Percentiles rank a stretch among this genome's conserved stretches.
Conservation (phyloP, 495 filamentous ascomycete genomes). For the Aspergillus nanangensis region DNA sequence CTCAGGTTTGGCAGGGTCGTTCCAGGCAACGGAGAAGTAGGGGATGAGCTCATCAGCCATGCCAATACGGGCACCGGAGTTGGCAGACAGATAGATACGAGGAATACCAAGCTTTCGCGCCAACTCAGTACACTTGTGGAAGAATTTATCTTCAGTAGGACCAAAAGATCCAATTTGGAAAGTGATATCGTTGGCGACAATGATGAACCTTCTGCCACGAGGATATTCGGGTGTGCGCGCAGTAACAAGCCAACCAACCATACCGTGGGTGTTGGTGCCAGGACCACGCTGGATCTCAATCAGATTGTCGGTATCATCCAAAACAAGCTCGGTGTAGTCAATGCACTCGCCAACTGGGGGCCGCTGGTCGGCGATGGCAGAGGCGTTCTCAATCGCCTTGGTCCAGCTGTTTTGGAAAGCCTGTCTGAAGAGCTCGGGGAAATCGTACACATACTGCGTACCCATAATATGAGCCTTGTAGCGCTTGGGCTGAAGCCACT, state of each 20-base stretch:
- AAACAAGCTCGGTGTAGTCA: slow-evolving; percentile 87
- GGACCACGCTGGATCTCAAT: slow-evolving; percentile 90
- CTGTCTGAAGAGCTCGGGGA: slow-evolving; percentile 98
- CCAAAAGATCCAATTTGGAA: slow-evolving; percentile 98
- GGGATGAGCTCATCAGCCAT: slow-evolving; percentile 96
- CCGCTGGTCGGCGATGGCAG: slow-evolving; percentile 71
- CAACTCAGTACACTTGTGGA: slow-evolving; percentile 97
- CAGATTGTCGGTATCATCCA: slow-evolving; percentile 89
- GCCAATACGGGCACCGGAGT: slow-evolving; percentile 98
- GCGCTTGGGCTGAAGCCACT: slow-evolving; percentile 96
- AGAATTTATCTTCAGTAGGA: slow-evolving; percentile 94
- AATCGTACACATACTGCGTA: slow-evolving; percentile 98
- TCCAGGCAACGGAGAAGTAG: slow-evolving; percentile 96
- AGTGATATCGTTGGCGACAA: slow-evolving; percentile 98
- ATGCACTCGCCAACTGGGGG: slow-evolving; percentile 87
- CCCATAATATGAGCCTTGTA: slow-evolving; percentile 99
- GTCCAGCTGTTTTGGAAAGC: slow-evolving; percentile 95
- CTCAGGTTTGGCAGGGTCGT: slow-evolving; percentile 77
- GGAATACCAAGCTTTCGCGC: slow-evolving; percentile 91
- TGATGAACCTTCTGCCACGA: slow-evolving; percentile 83
- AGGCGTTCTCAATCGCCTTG: slow-evolving; percentile 63
- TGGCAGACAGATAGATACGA: slow-evolving; percentile 95
- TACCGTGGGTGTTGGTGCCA: slow-evolving; percentile 91
- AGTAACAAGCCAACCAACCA: slow-evolving; percentile 97
- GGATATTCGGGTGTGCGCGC: slow-evolving; percentile 99